These are phyloP conservation scores for Clonostachys byssicola DNA, from an alignment of 2,329 filamentous ascomycete genomes.

Conservation along the genomic window DNA sequence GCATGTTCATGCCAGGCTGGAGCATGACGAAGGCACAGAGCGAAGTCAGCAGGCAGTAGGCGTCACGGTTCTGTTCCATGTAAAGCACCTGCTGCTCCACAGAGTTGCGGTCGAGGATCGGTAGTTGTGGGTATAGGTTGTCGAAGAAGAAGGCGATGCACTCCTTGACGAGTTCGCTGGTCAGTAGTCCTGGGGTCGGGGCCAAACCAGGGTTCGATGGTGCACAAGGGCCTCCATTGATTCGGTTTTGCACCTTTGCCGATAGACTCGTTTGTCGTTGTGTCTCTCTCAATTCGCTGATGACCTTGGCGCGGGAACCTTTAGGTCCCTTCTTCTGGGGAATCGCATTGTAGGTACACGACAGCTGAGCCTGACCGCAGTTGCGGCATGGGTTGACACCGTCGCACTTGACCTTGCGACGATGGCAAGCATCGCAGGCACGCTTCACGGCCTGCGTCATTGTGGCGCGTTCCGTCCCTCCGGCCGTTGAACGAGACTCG, in stretches of 20 bases:
- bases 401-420: conserved; percentile 72
- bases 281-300: conserved; percentile 67
- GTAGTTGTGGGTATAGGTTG: conserved; percentile 61
- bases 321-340: conserved; percentile 76
- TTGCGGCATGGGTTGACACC: conserved; percentile 68
- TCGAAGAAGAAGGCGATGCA: conserved; percentile 66
- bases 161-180: conserved; percentile 58
- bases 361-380: conserved; percentile 61
- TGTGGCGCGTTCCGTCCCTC: background rate
- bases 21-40: conserved; percentile 65
- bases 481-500: too few relatives aligned
- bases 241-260: conserved; percentile 55
- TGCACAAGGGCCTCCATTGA: conserved; percentile 49
- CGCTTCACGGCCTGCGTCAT: conserved; percentile 53
- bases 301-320: conserved; percentile 70
- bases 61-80: conserved; percentile 58
- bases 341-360: conserved; percentile 71
- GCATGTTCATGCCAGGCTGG: conserved; percentile 62
- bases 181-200: conserved; percentile 57
- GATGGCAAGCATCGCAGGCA: conserved; percentile 71
- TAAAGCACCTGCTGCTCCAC: conserved; percentile 55
- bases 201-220: conserved; percentile 40
- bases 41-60: conserved; percentile 61
- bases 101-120: conserved; percentile 54
- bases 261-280: conserved; percentile 63